Evolutionary conservation across 2,329 filamentous ascomycete genomes (phyloP), one percentile per base, ranked within the genome.

Genomic region (Fusarium avenaceum): DNA sequence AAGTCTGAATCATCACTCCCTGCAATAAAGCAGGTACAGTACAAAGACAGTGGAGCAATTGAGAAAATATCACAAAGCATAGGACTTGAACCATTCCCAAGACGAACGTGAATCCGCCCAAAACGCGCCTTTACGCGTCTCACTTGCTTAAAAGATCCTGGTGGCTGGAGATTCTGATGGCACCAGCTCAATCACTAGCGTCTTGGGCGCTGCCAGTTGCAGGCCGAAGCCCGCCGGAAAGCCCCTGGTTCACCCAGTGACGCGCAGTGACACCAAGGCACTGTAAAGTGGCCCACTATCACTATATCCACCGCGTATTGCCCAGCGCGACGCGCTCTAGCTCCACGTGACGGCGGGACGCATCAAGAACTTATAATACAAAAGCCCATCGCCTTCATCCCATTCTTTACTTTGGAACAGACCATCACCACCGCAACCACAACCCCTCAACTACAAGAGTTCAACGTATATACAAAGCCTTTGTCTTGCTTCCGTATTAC

Each of bases 271-370:
- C 59, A 40, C 30, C 57, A 43, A 20, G 53, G 20, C 24, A 28
- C 64, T 46, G 61, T 70, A 70, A 72, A 74, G 69, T 73, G 76
- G 65, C 56, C 70, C 52, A 52, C 45, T 51, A 42, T 47, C 67
- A 67, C 65, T 58, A 32, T 54, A 50, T 66, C 69, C 64, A 62
- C 52, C 67, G 69, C 54, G 60, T 32, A 70, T 69, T 71, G 74
- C 75, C 76, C 75, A 72, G 67, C 68, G 72, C 67, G 74, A 79
- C 78, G 78, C 78, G 78, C 78, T 70, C 32, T 33, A 35, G 45
- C 53, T 59, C 61, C 79, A 81, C 79, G 79, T 81, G 79, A 81
- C 71, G 71, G 28, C 10, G 28, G 28, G 28, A 67, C 77, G 74
- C 72, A 74, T 74, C 70, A 60, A 66, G 59, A 56, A 56, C 65